Base-by-base conservation (phyloP, 1,139 yeast species). In the Hansenula lynferdii region DNA sequence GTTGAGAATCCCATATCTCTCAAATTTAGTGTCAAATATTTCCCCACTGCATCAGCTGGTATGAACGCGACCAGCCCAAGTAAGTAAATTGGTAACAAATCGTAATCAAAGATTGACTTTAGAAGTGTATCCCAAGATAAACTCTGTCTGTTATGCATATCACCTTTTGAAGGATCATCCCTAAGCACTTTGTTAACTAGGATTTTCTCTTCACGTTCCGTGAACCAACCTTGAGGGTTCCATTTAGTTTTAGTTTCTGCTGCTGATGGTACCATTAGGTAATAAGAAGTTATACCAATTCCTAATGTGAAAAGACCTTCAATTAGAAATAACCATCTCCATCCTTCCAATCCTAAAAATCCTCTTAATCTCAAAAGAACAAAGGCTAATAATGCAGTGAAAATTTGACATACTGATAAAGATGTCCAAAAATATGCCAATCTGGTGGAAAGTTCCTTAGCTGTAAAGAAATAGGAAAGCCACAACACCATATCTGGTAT, bases 111-210 rank as follows among this genome's bases (percentile, higher is more conserved):
- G 5, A 75, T 41, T 4, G 77, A 62, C 28, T 56, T 52, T 41
- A 55, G 49, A 31, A 76, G 50, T 51, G 66, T 67, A 36, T 47
- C 58, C 6, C 60, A 51, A n/a, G 65, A 51, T 18, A 77, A 60
- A 3, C 76, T 75, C 50, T 76, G 74, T 53, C 84, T 67, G 52
- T 80, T 80, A 53, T 78, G 68, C 84, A 79, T 77, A 45, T 77
- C 81, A 14, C 85, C 85, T 57, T 80, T 80, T 1, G 74, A 61
- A 8, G 87, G 86, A 50, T 81, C 89, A 55, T 80, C 85, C 49
- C 86, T 60, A 39, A 81, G 61, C 2, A 81, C 66, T 42, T 79
- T 67, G 49, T 80, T 80, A 15, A 79, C 85, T 22, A 77, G 68
- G 36, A 81, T 79, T 41, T 72, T 76, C 45, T 74, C 78, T 50